Evolutionary conservation across 2,329 filamentous ascomycete genomes (phyloP), one percentile per base, ranked within the genome.

Genomic region (Coniella lustricola): DNA sequence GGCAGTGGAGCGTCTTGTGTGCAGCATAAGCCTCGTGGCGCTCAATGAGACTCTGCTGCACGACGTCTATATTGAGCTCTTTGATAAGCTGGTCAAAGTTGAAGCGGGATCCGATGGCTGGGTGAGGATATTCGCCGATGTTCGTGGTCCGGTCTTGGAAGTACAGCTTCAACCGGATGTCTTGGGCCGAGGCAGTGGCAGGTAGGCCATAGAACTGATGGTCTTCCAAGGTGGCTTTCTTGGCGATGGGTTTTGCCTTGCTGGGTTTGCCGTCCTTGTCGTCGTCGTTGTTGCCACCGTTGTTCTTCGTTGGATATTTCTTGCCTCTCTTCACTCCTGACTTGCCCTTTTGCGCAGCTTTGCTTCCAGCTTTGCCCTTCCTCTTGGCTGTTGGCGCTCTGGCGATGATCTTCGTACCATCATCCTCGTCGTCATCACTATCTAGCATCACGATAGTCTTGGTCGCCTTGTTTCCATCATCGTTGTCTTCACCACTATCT

Each of bases 41-140:
- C 16, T 44, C 20, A 8, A 35, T 25, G 17, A 12, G 13, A 8
- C 32, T 14, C 8, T 17, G 2, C 21, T 9, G 10, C 33, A 21
- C 36, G 3, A 17, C n/a, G 37, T 18, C 16, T 41, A 41, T 46
- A 8, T 18, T 38, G 4, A 40, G 29, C 29, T 53, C 51, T 4
- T n/a, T 14, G 17, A 38, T 21, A 21, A 54, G 55, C n/a, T 13
- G 29, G 17, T 21, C 36, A n/a, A 53, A 16, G 17, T 52, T n/a
- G 40, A 57, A 51, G 1, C 54, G 54, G 12, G 48, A 34, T n/a
- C 53, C 54, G 17, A 45, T 35, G 4, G 2, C 4, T 3, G 38
- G 25, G 16, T 39, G 39, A 3, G 49, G 49, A 20, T 44, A 47
- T 7, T 21, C 20, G 3, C 20, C 31, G 33, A n/a, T 21, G 21